Base-by-base conservation (phyloP, 2,329 filamentous ascomycete species). In the Arthrobotrys sphaeroides region DNA sequence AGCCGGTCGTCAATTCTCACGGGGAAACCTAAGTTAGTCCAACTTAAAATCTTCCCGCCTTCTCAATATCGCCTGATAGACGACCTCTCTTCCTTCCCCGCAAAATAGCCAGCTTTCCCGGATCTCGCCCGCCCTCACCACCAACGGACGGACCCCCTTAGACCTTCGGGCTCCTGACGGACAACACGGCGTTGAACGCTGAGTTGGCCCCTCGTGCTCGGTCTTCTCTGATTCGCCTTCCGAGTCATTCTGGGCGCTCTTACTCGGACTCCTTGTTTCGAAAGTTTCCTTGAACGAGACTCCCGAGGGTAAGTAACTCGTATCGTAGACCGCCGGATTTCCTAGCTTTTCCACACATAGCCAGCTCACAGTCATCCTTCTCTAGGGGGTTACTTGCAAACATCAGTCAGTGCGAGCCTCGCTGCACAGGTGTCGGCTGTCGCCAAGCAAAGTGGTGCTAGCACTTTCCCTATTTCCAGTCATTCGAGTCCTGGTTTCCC, bases 51-150 rank as follows among this genome's bases (percentile, higher is more conserved):
- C 47, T 47, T 68, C 69, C 64, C 64, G 57, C 72, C 64, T 64
- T 65, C 64, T 66, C 51, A 69, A 69, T 69, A 75, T 65, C 59
- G 64, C 49, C 45, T 75, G 73, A 53, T 69, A 78, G 73, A 77
- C 77, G 70, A 65, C 76, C 69, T 67, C 73, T 64, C 77, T 73
- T 73, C 76, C 72, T 78, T 78, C 77, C 73, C 65, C 69, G 68
- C 77, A 53, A 72, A 69, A 67, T 72, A 75, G 57, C 69, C 76
- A 45, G 55, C 43, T 42, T 67, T 69, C 66, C 64, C 77, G 75
- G 59, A 49, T 69, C 65, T 59, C 73, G 42, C 45, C 53, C 67
- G 68, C 53, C 53, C 49, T 68, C 57, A 59, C 45, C 38, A 45
- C 62, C 57, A 57, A 42, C 47, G 43, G 42, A 43, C 26, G 36